These are phyloP conservation scores for Wickerhamiella australiensis DNA, from an alignment of 805 yeast genomes.

Conservation along the genomic window DNA sequence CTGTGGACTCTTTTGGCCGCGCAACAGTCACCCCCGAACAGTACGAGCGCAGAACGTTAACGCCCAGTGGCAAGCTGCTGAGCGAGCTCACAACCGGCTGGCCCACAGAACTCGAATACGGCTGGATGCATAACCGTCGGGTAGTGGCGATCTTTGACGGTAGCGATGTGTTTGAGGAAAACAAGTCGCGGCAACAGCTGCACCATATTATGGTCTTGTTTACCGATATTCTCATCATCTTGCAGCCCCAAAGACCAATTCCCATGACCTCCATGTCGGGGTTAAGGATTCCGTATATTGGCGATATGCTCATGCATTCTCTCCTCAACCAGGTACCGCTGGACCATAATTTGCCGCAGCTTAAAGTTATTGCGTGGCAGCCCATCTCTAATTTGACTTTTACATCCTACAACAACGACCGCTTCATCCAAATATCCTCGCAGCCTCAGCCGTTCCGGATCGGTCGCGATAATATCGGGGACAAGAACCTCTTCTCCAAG, in stretches of 20 bases:
- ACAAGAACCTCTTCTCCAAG: slow-evolving; percentile 13
- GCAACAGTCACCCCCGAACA: neutral
- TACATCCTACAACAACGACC: slow-evolving; percentile 17
- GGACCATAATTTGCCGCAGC: slow-evolving; percentile 42
- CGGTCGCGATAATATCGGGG: slow-evolving; percentile 1
- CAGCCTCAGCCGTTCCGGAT: slow-evolving; percentile 12
- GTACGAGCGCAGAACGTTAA: slow-evolving; percentile 58
- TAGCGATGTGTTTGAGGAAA: slow-evolving; percentile 26
- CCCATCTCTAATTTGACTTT: slow-evolving; percentile 39
- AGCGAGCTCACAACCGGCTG: slow-evolving; percentile 75
- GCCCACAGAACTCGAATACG: slow-evolving; percentile 79
- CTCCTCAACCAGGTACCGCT: slow-evolving; percentile 75
- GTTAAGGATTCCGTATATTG: slow-evolving; percentile 43
- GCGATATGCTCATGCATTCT: slow-evolving; percentile 84
- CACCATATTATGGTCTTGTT: slow-evolving; percentile 59
- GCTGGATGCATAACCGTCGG: slow-evolving; percentile 67
- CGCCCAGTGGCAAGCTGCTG: slow-evolving; percentile 81
- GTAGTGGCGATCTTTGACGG: slow-evolving; percentile 65
- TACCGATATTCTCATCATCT: slow-evolving; percentile 63
- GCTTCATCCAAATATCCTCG: slow-evolving; percentile 14
- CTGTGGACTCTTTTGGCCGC: slow-evolving; percentile 73
- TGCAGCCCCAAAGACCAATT: slow-evolving; percentile 37
- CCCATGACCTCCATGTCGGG: slow-evolving; percentile 28
- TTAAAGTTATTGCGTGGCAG: slow-evolving; percentile 60
- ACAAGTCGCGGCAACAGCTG: slow-evolving; percentile 22